phyloP scores from a whole-genome alignment of 345 rosid genomes.

The Sisymbrium altissimum region DNA sequence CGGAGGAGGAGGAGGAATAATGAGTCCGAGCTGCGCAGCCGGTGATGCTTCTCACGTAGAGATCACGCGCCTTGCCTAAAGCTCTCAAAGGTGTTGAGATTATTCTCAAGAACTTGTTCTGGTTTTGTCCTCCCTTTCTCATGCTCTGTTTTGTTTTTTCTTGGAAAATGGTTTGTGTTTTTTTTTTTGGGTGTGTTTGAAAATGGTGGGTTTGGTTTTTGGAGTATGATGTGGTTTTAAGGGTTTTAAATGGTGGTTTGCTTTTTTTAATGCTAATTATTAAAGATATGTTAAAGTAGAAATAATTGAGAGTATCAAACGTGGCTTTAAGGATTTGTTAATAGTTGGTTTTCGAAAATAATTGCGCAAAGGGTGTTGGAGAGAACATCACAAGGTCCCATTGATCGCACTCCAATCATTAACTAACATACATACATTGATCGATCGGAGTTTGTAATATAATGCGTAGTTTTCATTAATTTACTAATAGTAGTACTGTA shows the following conservation, averaged over 20 bases:
- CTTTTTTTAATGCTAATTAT: background rate
- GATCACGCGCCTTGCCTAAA: conserved; percentile 57
- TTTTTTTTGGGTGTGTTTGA: background rate
- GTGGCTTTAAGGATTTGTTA: conserved; percentile 17
- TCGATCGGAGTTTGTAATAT: background rate
- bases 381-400: conserved; percentile 10
- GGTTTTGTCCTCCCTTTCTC: conserved; percentile 35
- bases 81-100: conserved; percentile 45
- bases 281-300: background rate
- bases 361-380: background rate
- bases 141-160: conserved; percentile 11
- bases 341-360: background rate
- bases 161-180: background rate
- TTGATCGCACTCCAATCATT: background rate
- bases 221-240: conserved; percentile 13
- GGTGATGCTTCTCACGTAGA: conserved; percentile 63
- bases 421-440: background rate
- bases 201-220: conserved; percentile 17
- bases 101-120: conserved; percentile 49
- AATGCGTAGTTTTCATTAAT: background rate
- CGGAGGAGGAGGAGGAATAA: conserved; percentile 14
- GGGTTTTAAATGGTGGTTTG: background rate
- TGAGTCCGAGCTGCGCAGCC: conserved; percentile 40
- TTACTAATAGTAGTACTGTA: background rate
- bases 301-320: conserved; percentile 38